Conservation (phyloP, 306 rosid species). For the Boehmeria nivea region DNA sequence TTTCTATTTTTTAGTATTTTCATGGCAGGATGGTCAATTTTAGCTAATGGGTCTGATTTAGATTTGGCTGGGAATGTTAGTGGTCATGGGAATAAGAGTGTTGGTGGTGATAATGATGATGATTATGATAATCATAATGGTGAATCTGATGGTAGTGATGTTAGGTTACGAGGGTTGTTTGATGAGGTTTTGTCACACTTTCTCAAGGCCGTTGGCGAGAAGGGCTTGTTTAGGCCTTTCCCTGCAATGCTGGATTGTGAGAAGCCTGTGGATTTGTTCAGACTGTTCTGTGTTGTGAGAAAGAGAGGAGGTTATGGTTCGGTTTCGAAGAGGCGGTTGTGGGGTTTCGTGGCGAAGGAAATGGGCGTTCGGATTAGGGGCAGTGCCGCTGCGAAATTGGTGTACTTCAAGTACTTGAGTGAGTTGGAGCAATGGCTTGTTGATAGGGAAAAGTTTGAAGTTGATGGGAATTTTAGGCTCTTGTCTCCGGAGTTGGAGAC, state of each 20-base stretch:
- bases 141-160: constrained; percentile 22
- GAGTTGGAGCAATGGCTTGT: constrained; percentile 64
- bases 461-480: constrained; percentile 24
- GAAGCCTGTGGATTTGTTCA: constrained; percentile 54
- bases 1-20: constrained; percentile 12
- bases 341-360: constrained; percentile 54
- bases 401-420: constrained; percentile 52
- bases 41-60: constrained; percentile 42
- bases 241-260: constrained; percentile 58
- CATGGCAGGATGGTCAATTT: constrained; percentile 62
- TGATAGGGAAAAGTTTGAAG: constrained; percentile 26
- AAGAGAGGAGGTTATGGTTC: constrained; percentile 56
- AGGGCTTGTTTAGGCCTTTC: constrained; percentile 46
- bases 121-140: constrained; percentile 5
- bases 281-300: constrained; percentile 50
- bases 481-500: constrained; percentile 45
- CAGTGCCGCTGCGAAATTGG: constrained; percentile 47
- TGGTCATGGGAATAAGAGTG: constrained; percentile 25
- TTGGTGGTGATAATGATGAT: constrained; percentile 16
- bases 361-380: constrained; percentile 37
- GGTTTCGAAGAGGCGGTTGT: constrained; percentile 50
- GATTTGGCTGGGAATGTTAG: constrained; percentile 41
- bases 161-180: constrained; percentile 41
- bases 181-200: constrained; percentile 39
- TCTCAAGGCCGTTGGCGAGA: constrained; percentile 35